A percentile compares a stretch with the other conserved stretches of the same genome.
Evolutionary conservation across 495 filamentous ascomycete genomes (phyloP).

Genomic region (Entonaema liquescens): DNA sequence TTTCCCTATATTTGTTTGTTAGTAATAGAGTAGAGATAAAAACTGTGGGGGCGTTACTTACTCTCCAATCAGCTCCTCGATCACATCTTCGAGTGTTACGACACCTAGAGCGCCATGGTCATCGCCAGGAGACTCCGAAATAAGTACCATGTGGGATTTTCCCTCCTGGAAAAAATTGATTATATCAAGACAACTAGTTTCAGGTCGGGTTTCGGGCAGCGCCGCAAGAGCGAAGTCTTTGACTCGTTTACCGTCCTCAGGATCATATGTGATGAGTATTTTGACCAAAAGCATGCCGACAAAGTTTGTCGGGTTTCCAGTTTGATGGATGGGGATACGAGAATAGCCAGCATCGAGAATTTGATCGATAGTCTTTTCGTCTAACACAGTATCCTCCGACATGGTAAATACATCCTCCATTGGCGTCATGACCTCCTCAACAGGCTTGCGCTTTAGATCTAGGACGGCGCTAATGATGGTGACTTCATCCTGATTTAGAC

Average conservation of each 20-base stretch:
- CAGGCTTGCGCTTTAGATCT: conserved; percentile 94
- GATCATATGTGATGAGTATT: conserved; percentile 98
- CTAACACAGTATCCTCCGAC: conserved; percentile 88
- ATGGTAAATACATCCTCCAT: conserved; percentile 97
- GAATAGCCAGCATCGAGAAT: conserved; percentile 95
- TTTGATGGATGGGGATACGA: conserved; percentile 90
- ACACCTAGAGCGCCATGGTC: conserved; percentile 90
- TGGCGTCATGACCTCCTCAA: conserved; percentile 96
- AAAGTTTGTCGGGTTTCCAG: conserved; percentile 84
- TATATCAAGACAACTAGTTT: conserved; percentile 96
- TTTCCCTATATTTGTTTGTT: conserved; percentile 63
- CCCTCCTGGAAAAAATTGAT: conserved; percentile 99
- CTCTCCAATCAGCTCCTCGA: conserved; percentile 98
- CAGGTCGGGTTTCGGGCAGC: conserved; percentile 90
- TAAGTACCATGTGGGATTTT: conserved; percentile 98
- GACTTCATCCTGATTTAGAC: conserved; percentile 95
- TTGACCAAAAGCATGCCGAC: conserved; percentile 98
- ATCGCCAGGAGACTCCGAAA: conserved; percentile 88
- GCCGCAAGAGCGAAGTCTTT: conserved; percentile 92
- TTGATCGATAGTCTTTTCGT: conserved; percentile 89
- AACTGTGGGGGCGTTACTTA: conserved; percentile 59
- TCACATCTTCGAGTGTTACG: conserved; percentile 95
- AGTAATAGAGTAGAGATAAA: conserved; percentile 6
- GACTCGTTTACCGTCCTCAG: conserved; percentile 86
- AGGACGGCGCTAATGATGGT: conserved; percentile 97